Evolutionary conservation across 2,329 filamentous ascomycete species (phyloP).

Genomic region (Geosmithia putterillii): DNA sequence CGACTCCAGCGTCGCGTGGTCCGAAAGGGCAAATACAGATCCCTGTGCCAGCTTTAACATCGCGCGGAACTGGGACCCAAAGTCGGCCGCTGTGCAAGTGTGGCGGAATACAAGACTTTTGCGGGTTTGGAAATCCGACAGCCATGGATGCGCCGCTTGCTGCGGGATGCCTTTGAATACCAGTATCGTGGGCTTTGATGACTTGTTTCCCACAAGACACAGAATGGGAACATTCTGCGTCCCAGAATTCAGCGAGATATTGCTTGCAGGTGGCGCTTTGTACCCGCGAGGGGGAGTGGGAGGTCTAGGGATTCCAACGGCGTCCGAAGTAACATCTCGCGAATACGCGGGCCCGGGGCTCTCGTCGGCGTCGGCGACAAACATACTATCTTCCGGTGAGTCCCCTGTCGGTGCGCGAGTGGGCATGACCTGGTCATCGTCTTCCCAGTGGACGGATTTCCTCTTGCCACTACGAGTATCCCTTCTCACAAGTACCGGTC

Average conservation of each 20-base stretch:
- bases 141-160: slow-evolving; percentile 10
- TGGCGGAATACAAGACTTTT: slow-evolving; percentile 19
- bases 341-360: background rate
- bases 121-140: slow-evolving; percentile 11
- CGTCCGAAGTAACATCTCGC: background rate
- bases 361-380: background rate
- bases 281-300: background rate
- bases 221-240: background rate
- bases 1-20: slow-evolving; percentile 9
- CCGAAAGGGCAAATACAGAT: slow-evolving; percentile 5
- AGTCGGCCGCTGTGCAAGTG: slow-evolving; percentile 18
- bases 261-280: background rate
- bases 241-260: background rate
- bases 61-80: slow-evolving; percentile 5
- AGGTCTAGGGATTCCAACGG: background rate
- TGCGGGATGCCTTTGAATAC: slow-evolving; percentile 1
- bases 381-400: background rate
- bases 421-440: slow-evolving; percentile 6
- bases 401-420: background rate
- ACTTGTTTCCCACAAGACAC: background rate
- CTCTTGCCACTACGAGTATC: background rate
- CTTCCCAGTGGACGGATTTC: slow-evolving; percentile 13
- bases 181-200: background rate
- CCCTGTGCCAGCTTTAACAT: slow-evolving; percentile 6
- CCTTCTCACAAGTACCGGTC: background rate